Conservation (phyloP, 2,329 filamentous ascomycete species). For the Periconia macrospinosa region DNA sequence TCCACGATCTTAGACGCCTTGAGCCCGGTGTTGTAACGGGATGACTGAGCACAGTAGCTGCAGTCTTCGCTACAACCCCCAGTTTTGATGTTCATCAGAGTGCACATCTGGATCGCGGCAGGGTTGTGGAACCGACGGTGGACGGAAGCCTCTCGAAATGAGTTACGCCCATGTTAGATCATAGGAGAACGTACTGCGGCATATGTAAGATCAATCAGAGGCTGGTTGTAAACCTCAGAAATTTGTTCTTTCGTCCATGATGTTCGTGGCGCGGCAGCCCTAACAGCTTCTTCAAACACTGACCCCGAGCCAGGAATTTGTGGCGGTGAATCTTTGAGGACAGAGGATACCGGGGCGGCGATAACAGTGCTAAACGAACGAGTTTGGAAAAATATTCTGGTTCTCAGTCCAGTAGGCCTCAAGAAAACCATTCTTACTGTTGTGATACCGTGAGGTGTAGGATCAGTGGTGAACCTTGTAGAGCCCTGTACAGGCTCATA, state of each 20-base stretch:
- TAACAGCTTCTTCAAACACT: conserved; percentile 54
- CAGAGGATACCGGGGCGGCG: conserved; percentile 29
- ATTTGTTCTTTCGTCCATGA: conserved; percentile 85
- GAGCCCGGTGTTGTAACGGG: conserved; percentile 75
- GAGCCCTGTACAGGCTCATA: neutral
- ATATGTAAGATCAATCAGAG: conserved; percentile 76
- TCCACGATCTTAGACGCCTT: conserved; percentile 77
- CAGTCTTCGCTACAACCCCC: conserved; percentile 92
- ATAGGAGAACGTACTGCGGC: conserved; percentile 60
- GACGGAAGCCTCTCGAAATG: conserved; percentile 62
- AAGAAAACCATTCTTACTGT: conserved; percentile 11
- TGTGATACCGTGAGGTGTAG: conserved; percentile 1
- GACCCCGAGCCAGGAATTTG: conserved; percentile 10
- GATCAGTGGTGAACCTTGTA: neutral
- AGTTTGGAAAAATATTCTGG: neutral
- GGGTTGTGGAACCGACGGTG: conserved; percentile 87
- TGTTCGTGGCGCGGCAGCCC: conserved; percentile 64
- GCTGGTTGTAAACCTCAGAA: conserved; percentile 76
- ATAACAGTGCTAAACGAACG: conserved; percentile 38
- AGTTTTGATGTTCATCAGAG: conserved; percentile 95
- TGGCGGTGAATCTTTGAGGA: conserved; percentile 19
- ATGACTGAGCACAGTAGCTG: conserved; percentile 89
- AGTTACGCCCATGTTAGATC: conserved; percentile 4
- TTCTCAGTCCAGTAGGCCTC: conserved; percentile 10
- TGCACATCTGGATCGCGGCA: conserved; percentile 85